Evolutionary conservation across 1,284 basidiomycete genomes (phyloP), one percentile per base, ranked within the genome.

Genomic region (Dichomitus squalens): DNA sequence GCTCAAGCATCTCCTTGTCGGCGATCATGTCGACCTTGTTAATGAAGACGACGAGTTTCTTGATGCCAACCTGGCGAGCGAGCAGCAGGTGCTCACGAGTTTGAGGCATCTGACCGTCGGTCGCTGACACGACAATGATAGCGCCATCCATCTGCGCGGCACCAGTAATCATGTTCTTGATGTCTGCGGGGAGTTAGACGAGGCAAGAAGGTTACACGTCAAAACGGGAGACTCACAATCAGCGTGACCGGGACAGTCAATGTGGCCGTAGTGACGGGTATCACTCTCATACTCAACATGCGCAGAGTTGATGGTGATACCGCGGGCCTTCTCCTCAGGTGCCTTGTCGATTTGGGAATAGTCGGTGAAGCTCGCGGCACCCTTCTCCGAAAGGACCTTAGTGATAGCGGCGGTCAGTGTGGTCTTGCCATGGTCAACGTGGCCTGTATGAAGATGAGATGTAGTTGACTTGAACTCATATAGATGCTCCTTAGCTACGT

Each of bases 111-210:
- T 98, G 96, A 68, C 97, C 97, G 73, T 99, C 97, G 25, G 95
- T 97, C 21, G 97, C 97, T 53, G 97, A 98, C 38, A 99, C 97
- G 67, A 99, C 94, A 68, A 96, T 96, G 72, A 96, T 96, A 68
- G 92, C 93, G 66, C 94, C 95, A 69, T 98, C 96, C 91, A 99
- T 98, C 75, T 99, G 97, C 49, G 97, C 96, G 57, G 96, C 96
- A 79, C 96, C 96, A 61, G 97, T 99, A 72, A 99, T 99, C 96
- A 99, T 99, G 86, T 98, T 98, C 76, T 95, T 93, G 75, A 93
- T 93, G 75, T 93, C 90, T 93, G 58, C 16, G 29, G 12, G 41
- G 21, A n/a, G 25, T 23, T 65, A 18, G 61, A 55, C 23, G 21
- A 52, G 38, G 20, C 36, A 8, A 36, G 7, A 35, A 16, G n/a